Percentiles rank a stretch among this genome's conserved stretches.
Evolutionary conservation across 2,329 filamentous ascomycete species (phyloP).

Genomic region (Pseudogymnoascus sp.): DNA sequence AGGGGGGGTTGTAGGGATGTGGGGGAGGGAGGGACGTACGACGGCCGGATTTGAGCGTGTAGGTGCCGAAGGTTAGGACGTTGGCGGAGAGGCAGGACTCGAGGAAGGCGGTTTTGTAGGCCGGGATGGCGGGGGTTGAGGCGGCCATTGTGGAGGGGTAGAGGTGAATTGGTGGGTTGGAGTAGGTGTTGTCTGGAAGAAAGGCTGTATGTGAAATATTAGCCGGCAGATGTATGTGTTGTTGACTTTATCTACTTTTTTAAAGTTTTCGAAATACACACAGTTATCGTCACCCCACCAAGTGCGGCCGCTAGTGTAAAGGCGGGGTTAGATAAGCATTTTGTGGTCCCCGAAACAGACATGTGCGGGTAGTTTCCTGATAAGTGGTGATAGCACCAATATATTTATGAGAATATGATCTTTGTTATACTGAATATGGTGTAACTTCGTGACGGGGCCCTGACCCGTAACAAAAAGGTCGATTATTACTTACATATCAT

Average conservation of each 20-base stretch:
- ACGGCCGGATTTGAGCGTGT: constrained; percentile 56
- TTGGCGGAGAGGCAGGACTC: constrained; percentile 36
- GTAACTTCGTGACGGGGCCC: background rate
- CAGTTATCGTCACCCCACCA: background rate
- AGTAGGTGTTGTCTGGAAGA: background rate
- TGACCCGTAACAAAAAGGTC: background rate
- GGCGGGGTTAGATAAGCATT: constrained; percentile 5
- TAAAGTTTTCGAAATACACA: background rate
- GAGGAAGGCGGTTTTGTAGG: constrained; percentile 40
- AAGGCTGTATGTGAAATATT: background rate
- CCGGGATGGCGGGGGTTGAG: constrained; percentile 12
- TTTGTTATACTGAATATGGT: background rate
- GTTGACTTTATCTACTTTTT: too few relatives aligned
- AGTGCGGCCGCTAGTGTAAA: background rate
- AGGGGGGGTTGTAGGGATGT: background rate
- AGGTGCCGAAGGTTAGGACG: constrained; percentile 46
- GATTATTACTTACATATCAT: background rate
- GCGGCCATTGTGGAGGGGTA: constrained; percentile 10
- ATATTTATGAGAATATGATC: background rate
- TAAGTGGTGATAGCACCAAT: background rate
- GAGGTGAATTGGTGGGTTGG: background rate
- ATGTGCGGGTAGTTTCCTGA: background rate
- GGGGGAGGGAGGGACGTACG: constrained; percentile 16
- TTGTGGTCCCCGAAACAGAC: background rate
- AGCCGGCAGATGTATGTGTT: too few relatives aligned